Conservation (phyloP, 164 flowering plant species). For the Umbellularia californica region DNA sequence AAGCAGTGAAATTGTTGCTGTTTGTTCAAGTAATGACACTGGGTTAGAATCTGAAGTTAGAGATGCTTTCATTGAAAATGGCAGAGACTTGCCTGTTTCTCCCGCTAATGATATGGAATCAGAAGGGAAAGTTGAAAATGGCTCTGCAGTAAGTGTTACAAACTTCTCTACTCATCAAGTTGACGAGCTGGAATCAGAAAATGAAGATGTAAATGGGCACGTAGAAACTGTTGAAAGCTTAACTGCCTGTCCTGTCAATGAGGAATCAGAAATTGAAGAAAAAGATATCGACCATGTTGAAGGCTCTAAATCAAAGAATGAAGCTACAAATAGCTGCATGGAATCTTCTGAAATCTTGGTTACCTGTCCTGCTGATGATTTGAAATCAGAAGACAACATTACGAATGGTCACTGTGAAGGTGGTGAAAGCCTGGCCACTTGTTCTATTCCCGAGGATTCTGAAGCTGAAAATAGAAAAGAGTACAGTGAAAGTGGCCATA, state of each 20-base stretch:
- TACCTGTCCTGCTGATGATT: conserved; percentile 10
- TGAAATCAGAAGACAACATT: neutral
- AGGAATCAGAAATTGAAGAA: conserved; percentile 2
- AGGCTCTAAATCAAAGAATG: conserved; percentile 4
- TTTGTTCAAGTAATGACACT: neutral
- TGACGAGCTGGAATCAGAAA: neutral
- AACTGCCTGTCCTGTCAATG: neutral
- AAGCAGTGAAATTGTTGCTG: conserved; percentile 11
- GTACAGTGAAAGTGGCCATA: neutral
- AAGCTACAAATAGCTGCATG: neutral
- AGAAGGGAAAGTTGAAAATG: neutral
- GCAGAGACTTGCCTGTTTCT: neutral
- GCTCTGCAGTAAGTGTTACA: neutral
- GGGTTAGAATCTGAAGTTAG: conserved; percentile 6
- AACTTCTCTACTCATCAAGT: neutral
- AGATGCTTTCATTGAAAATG: conserved; percentile 9
- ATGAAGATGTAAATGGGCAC: conserved; percentile 10
- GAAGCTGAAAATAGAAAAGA: neutral
- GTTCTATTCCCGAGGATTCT: neutral
- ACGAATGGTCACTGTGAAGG: neutral
- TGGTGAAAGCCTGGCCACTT: neutral
- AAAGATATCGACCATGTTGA: conserved; percentile 9
- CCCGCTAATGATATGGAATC: conserved; percentile 3
- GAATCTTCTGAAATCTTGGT: conserved; percentile 1
- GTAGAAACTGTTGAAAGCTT: conserved; percentile 2